Evolutionary conservation across 768 basidiomycete species (phyloP).

Genomic region (Tricholoma flavovirens): DNA sequence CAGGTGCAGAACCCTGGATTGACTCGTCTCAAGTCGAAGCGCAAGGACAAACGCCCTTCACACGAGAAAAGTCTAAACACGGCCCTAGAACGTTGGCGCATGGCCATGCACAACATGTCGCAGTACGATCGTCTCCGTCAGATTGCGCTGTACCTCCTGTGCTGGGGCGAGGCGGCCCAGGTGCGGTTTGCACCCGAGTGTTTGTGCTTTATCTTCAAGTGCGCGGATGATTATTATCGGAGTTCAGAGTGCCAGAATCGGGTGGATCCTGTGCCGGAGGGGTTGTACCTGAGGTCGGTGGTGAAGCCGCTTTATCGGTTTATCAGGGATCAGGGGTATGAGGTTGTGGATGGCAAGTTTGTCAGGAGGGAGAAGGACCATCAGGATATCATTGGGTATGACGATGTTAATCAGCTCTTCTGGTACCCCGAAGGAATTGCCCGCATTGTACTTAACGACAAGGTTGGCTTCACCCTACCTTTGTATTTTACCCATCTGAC

Average conservation of each 20-base stretch:
- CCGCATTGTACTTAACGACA: conserved; percentile 82
- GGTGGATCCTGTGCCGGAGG: conserved; percentile 89
- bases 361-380: conserved; percentile 92
- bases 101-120: conserved; percentile 98
- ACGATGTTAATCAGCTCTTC: conserved; percentile 98
- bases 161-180: conserved; percentile 98
- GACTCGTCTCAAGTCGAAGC: conserved; percentile 71
- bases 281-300: conserved; percentile 87
- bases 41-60: conserved; percentile 43
- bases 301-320: conserved; percentile 94
- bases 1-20: conserved; percentile 88
- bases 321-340: conserved; percentile 96
- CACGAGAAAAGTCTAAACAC: conserved; percentile 66
- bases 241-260: conserved; percentile 96
- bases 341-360: conserved; percentile 92
- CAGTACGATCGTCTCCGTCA: conserved; percentile 96
- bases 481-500: conserved; percentile 2
- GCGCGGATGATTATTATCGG: conserved; percentile 99
- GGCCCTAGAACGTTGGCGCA: conserved; percentile 89
- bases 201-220: conserved; percentile 99
- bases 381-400: conserved; percentile 93
- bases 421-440: conserved; percentile 99
- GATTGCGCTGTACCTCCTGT: conserved; percentile 89
- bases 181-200: conserved; percentile 96
- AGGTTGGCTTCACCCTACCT: conserved; percentile 40